Base-by-base conservation (phyloP, 2,329 filamentous ascomycete genomes). In the Cladosporium sp. region DNA sequence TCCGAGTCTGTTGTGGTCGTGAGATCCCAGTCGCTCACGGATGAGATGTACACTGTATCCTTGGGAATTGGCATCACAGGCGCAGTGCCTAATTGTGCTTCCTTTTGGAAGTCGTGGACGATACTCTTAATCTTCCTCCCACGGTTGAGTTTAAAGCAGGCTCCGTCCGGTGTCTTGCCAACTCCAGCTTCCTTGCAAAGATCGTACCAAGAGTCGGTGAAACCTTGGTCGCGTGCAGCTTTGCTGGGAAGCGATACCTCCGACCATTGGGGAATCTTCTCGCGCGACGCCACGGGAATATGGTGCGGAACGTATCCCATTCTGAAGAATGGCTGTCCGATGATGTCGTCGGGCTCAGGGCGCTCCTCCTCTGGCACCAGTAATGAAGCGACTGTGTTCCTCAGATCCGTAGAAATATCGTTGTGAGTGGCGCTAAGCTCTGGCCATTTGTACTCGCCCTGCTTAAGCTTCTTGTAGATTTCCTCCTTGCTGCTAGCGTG, bases 401-500 rank as follows among this genome's bases (percentile, higher is more conserved):
- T 89, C 56, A 90, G 84, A 69, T 91, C 88, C 58, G 83, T 78
- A 60, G 87, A 91, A 65, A 91, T 90, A 65, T 85, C 85, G 70
- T 86, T 89, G 55, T 83, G 82, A 12, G 84, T 83, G 39, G 82
- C 84, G 57, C 87, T 84, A 25, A 84, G 74, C 59, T 83, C 82
- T 14, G 89, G 89, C 89, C 89, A 93, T 69, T 89, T 87, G 71
- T 92, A 93, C 68, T 92, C 88, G 65, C 88, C 82, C 66, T 88
- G 73, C 82, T 85, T 73, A 80, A 80, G 84, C 64, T 82, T 82
- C 67, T 81, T 78, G 75, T 94, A 94, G 61, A 94, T 94, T 70
- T 93, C 89, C 70, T 94, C 89, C 17, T 89, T 89, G 40, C 89
- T 93, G 12, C 88, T 87, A 12, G 94, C 96, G 75, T 99, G 94